Percentiles rank a stretch among this genome's conserved stretches.
Conservation (phyloP, 306 rosid species). For the Dryas octopetala region DNA sequence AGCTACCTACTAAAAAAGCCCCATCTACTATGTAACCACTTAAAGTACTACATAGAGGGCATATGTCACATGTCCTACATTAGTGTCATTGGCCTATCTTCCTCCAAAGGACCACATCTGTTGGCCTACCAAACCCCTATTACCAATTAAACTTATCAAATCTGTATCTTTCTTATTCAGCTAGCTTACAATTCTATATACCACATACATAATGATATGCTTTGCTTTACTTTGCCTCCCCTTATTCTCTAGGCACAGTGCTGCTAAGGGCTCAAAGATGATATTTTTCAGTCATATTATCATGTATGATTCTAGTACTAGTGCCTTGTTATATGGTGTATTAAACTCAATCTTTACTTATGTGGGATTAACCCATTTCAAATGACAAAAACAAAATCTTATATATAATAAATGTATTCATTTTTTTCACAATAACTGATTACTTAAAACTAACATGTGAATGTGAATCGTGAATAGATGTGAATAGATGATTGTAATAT, state of each 20-base stretch:
- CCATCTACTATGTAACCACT: conserved; percentile 48
- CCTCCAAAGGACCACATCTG: conserved; percentile 38
- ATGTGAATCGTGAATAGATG: too few species aligned
- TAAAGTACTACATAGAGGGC: conserved; percentile 36
- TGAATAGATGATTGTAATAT: too few species aligned
- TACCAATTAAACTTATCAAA: conserved; percentile 35
- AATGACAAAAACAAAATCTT: too few species aligned
- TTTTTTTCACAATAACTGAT: too few species aligned
- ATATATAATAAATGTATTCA: too few species aligned
- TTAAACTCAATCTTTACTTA: conserved; percentile 3
- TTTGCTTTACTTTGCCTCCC: conserved; percentile 37
- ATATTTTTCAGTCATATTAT: too few species aligned
- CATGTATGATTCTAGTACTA: neutral
- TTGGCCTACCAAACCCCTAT: conserved; percentile 59
- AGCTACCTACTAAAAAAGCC: conserved; percentile 24
- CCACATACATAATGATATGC: conserved; percentile 19
- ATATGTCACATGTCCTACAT: conserved; percentile 49
- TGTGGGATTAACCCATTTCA: neutral
- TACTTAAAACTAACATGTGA: too few species aligned
- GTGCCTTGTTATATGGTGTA: neutral
- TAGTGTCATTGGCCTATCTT: conserved; percentile 43
- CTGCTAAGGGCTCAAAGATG: too few species aligned
- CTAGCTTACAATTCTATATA: conserved; percentile 7
- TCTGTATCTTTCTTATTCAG: conserved; percentile 31
- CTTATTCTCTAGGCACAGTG: conserved; percentile 28